These are phyloP conservation scores for Cryptococcus sp. DNA, from an alignment of 1,284 basidiomycete genomes.

Conservation along the genomic window DNA sequence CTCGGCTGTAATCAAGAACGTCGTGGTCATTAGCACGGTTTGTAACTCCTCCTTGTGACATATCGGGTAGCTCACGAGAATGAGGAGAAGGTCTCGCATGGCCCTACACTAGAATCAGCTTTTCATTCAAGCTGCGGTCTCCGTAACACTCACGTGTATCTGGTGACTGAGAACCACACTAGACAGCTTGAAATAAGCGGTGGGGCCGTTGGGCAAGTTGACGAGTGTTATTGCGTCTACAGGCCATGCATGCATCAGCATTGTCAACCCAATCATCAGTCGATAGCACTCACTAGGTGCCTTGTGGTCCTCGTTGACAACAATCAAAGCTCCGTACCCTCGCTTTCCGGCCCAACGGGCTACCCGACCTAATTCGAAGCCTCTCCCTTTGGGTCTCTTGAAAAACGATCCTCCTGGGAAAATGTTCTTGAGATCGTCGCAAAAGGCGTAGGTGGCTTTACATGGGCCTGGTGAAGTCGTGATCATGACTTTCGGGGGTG, in stretches of 20 bases:
- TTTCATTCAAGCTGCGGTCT: not conserved
- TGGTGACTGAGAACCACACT: constrained; percentile 82
- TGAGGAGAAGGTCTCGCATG: constrained; percentile 92
- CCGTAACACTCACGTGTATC: constrained; percentile 67
- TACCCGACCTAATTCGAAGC: constrained; percentile 90
- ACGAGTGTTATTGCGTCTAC: constrained; percentile 88
- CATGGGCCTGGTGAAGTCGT: constrained; percentile 88
- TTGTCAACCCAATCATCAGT: not conserved
- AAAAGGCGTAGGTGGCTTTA: constrained; percentile 80
- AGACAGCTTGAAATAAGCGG: constrained; percentile 93
- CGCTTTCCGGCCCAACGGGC: constrained; percentile 90
- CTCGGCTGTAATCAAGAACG: constrained; percentile 59
- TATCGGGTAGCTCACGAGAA: constrained; percentile 58
- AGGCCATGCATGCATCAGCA: constrained; percentile 10
- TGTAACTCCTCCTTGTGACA: not conserved
- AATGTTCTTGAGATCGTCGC: constrained; percentile 84
- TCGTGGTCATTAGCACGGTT: constrained; percentile 1
- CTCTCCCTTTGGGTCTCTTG: constrained; percentile 83
- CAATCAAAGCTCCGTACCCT: constrained; percentile 78
- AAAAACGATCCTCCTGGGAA: constrained; percentile 96
- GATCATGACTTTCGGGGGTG: constrained; percentile 79
- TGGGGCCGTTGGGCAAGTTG: constrained; percentile 87
- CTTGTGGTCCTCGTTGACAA: constrained; percentile 93
- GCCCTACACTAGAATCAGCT: constrained; percentile 59
- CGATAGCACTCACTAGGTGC: constrained; percentile 70